Evolutionary conservation across 108 stramenopile species (phyloP), one percentile per base, ranked within the genome.

Genomic region (Nannochloropsis oceanica): DNA sequence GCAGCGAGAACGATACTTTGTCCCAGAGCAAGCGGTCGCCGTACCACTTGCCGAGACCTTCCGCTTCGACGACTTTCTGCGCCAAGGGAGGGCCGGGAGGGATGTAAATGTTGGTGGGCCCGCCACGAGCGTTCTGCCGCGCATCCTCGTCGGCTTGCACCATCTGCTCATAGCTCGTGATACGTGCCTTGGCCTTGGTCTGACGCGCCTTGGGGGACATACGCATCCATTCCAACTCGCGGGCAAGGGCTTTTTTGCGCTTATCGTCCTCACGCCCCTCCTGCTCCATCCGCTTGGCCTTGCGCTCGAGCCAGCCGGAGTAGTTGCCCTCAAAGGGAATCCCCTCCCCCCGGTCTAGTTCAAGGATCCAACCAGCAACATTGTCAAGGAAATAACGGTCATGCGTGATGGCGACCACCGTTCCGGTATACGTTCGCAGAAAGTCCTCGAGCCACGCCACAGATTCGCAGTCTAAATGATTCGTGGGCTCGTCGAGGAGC

Each of bases 271-370:
- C 85, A 85, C 95, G 94, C 91, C 94, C 95, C 81, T 98, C 97
- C 82, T 87, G 90, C 79, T 91, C 94, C 34, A 96, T 81, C 25
- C 96, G 91, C 79, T 94, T 94, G 27, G 91, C 91, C 91, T 98
- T 98, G 14, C 93, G 91, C 79, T 95, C 95, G 80, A 98, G 91
- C 95, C 96, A 98, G 42, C 87, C 89, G 13, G 93, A 94, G 88
- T 98, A 98, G 88, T 97, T 97, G 9, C 97, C 97, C 86, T 96
- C 95, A 88, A 94, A 94, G 8, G 96, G 96, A 85, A 95, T 93
- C 14, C 96, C 94, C 80, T 94, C 91, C 26, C 96, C 97, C 13
- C 95, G 93, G 90, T 98, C 97, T 8, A 98, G 85, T 89, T 98
- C 96, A 2, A 98, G 91, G 80, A 98, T 98, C 96, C 96, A 98